phyloP scores from a whole-genome alignment of 306 rosid genomes.

The Adenanthera pavonina region DNA sequence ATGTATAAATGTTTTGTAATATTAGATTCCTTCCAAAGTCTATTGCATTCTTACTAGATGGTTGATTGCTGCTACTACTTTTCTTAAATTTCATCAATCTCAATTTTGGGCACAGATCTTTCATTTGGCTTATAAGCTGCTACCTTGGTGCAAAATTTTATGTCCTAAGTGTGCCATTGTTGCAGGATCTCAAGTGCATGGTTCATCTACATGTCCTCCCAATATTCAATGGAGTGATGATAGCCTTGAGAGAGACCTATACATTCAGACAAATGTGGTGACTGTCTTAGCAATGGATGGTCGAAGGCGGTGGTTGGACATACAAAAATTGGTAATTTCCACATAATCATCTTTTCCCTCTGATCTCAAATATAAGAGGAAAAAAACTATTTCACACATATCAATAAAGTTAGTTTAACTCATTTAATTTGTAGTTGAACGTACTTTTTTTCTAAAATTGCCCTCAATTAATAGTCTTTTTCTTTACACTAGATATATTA shows the following conservation, averaged over 20 bases:
- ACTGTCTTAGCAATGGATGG: conserved; percentile 99
- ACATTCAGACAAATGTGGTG: conserved; percentile 75
- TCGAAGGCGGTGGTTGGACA: conserved; percentile 97
- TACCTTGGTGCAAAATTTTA: conserved; percentile 29
- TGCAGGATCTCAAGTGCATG: conserved; percentile 64
- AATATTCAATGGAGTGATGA: conserved; percentile 81
- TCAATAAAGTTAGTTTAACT: too few species aligned
- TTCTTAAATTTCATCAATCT: conserved; percentile 18
- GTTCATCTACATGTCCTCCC: conserved; percentile 67
- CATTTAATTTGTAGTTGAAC: too few species aligned
- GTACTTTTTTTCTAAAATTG: too few species aligned
- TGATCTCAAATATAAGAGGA: too few species aligned
- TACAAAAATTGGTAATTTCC: conserved; percentile 79
- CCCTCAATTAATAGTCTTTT: too few species aligned
- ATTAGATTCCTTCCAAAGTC: conserved; percentile 29
- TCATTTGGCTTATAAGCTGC: conserved; percentile 26
- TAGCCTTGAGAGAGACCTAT: conserved; percentile 92
- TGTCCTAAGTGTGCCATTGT: conserved; percentile 2
- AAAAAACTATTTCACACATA: too few species aligned
- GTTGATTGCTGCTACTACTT: conserved; percentile 27
- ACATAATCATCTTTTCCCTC: background rate
- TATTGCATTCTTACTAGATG: conserved; percentile 27
- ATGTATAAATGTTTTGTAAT: conserved; percentile 23
- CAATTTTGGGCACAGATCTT: conserved; percentile 4
- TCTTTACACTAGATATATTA: too few species aligned